Evolutionary conservation across 2,329 filamentous ascomycete species (phyloP), one percentile per base, ranked within the genome.

Genomic region (Escovopsis sp.): DNA sequence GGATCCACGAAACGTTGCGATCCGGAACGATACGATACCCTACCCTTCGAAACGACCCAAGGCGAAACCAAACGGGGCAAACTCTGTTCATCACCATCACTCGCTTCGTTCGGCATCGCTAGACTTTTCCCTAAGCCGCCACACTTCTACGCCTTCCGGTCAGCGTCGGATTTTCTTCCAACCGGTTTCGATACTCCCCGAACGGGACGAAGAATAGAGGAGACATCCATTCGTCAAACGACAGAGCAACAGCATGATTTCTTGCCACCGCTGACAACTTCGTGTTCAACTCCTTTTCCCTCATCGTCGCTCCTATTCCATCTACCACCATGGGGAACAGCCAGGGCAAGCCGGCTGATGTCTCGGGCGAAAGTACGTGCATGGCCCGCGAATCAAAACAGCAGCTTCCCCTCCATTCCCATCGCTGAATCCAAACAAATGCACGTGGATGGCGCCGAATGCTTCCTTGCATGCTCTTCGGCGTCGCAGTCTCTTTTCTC

Each of bases 301-400:
- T 29, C 27, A 8, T 9, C 8, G 27, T 11, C 55, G 47, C 49
- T 44, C 46, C 41, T 44, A 51, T 50, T 50, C 45, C 50, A 48
- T 44, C 48, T 46, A 46, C 41, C 49, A 94, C 91, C 49, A 96
- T 96, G 89, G 89, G 89, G 61, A 95, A 96, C 68, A 83, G 81
- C 60, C 87, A 89, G 65, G 88, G 88, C 64, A 95, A 95, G 65
- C 85, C 84, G 64, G 77, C 94, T 67, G 81, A 87, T 61, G 81
- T 88, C 66, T 84, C 82, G 66, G 88, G 94, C 68, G 84, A 94
- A 81, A 84, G 87, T 94, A 69, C 41, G 58, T 54, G 37, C 32
- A 35, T 25, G 34, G 34, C 37, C 34, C 37, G 39, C 41, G 41
- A 41, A 40, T 43, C 25, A 27, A 15, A 31, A 31, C 37, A 25